Conservation (phyloP, 257 asterid species). For the Ballota nigra region DNA sequence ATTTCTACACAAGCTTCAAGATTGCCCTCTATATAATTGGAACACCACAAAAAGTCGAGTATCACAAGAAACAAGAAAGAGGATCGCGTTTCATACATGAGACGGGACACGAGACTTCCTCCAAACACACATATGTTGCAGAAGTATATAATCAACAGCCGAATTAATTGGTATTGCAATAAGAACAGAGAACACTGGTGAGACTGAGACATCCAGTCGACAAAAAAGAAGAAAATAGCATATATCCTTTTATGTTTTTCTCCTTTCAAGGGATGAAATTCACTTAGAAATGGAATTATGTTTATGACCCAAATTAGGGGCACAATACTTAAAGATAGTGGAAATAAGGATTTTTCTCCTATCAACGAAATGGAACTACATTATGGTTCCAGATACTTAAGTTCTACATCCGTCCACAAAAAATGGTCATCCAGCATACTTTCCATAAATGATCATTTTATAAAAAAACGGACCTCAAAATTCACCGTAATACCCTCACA, state of each 20-base stretch:
- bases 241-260: neutral
- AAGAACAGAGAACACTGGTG: neutral
- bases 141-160: neutral
- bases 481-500: too few relatives aligned
- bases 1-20: neutral
- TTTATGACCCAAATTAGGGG: neutral
- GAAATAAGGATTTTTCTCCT: neutral
- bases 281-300: neutral
- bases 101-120: neutral
- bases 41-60: neutral
- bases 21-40: neutral
- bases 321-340: neutral
- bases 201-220: neutral
- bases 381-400: neutral
- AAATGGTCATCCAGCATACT: too few relatives aligned
- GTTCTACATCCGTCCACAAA: too few relatives aligned
- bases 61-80: too few relatives aligned
- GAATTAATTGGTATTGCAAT: neutral
- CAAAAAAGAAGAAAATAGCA: neutral
- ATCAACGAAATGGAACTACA: neutral
- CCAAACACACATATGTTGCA: neutral
- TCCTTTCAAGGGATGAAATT: neutral
- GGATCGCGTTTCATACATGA: too few relatives aligned
- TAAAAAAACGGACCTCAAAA: too few relatives aligned
- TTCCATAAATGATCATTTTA: too few relatives aligned